Evolutionary conservation across 768 basidiomycete species (phyloP).

Genomic region (Termitomyces sp.): DNA sequence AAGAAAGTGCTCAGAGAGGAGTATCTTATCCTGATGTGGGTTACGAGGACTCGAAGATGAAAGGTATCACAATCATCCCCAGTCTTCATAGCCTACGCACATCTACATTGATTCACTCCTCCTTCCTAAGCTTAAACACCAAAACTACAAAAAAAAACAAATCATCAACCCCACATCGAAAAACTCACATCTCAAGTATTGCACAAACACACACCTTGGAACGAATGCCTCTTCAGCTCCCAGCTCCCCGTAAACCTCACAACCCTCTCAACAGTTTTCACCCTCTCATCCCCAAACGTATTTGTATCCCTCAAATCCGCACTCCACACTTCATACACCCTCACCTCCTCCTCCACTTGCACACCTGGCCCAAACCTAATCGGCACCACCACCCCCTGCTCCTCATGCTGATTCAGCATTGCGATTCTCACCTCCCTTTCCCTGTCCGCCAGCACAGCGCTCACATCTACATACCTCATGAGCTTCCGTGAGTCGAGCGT

Average conservation of each 20-base stretch:
- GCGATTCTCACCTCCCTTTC: conserved; percentile 43
- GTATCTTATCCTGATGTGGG: too few relatives aligned
- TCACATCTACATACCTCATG: conserved; percentile 46
- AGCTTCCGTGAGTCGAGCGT: conserved; percentile 28
- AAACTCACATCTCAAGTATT: too few relatives aligned
- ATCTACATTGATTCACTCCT: background rate
- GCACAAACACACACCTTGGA: conserved; percentile 43
- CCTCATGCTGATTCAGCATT: conserved; percentile 47
- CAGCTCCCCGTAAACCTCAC: conserved; percentile 32
- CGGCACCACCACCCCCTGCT: conserved; percentile 31
- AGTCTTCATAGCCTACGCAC: background rate
- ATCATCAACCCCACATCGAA: background rate
- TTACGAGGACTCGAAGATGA: too few relatives aligned
- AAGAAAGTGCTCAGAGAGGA: too few relatives aligned
- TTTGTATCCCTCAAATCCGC: conserved; percentile 39
- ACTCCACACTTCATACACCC: conserved; percentile 51
- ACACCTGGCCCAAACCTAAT: conserved; percentile 31
- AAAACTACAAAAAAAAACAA: background rate
- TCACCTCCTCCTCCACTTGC: conserved; percentile 21
- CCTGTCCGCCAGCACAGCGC: conserved; percentile 33
- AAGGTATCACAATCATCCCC: background rate
- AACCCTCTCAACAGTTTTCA: conserved; percentile 26
- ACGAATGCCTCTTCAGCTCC: conserved; percentile 42
- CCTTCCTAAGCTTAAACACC: background rate
- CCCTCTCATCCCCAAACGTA: conserved; percentile 38